phyloP scores from a whole-genome alignment of 1,139 yeast genomes.

The Taiozyma sp. region DNA sequence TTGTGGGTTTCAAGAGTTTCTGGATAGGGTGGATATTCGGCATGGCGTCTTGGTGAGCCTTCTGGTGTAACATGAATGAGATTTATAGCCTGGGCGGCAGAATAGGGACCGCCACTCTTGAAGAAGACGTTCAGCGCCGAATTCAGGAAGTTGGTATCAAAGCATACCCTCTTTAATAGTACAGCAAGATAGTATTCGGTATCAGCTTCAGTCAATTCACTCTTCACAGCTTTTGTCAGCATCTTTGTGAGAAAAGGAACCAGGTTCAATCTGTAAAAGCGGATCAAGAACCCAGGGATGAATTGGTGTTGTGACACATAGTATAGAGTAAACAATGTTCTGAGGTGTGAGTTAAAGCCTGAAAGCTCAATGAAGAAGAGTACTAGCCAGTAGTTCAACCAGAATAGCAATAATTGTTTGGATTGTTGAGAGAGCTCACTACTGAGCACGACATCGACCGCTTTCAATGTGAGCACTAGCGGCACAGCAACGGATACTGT shows the following conservation, averaged over 20 bases:
- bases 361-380: conserved; percentile 8
- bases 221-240: conserved; percentile 1
- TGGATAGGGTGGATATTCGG: neutral
- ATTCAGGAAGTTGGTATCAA: conserved; percentile 6
- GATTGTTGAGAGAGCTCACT: neutral
- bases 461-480: conserved; percentile 16
- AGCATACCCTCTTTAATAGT: conserved; percentile 10
- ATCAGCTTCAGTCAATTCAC: conserved; percentile 5
- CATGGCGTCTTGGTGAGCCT: neutral
- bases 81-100: neutral
- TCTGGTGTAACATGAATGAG: neutral
- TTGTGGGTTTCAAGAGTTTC: neutral
- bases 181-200: conserved; percentile 9
- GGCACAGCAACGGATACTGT: conserved; percentile 13
- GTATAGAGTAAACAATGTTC: conserved; percentile 9
- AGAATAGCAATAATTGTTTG: conserved; percentile 11
- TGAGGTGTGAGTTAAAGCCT: conserved; percentile 15
- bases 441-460: conserved; percentile 11
- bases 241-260: conserved; percentile 8
- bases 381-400: conserved; percentile 20
- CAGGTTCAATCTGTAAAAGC: conserved; percentile 10
- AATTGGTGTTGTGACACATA: conserved; percentile 7
- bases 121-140: neutral
- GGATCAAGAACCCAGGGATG: conserved; percentile 4
- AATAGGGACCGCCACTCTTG: neutral